phyloP scores from a whole-genome alignment of 768 basidiomycete genomes.

The Leccinellum luteum region DNA sequence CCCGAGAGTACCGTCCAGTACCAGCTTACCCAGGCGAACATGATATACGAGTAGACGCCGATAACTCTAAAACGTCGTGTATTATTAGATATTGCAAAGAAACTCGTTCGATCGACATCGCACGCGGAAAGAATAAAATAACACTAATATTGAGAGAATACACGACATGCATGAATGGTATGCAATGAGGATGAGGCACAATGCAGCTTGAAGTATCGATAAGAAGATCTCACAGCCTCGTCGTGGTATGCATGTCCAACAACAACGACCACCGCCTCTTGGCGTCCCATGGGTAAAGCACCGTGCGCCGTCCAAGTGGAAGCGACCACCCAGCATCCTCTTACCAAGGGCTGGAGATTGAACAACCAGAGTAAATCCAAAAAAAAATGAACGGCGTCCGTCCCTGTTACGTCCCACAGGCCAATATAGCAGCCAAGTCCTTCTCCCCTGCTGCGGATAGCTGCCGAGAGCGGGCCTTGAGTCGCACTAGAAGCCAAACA shows the following conservation, averaged over 20 bases:
- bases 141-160: constrained; percentile 3
- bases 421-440: constrained; percentile 73
- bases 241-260: constrained; percentile 4
- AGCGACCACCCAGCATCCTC: constrained; percentile 4
- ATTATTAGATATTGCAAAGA: constrained; percentile 15
- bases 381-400: not conserved
- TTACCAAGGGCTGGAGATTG: not conserved
- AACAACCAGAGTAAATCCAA: not conserved
- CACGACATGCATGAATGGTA: constrained; percentile 15
- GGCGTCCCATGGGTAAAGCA: constrained; percentile 27
- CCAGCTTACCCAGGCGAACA: constrained; percentile 56
- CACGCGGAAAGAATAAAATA: not conserved
- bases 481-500: constrained; percentile 58
- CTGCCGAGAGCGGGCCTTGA: constrained; percentile 87
- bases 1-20: constrained; percentile 80
- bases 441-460: constrained; percentile 83
- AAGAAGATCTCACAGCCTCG: not conserved
- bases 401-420: constrained; percentile 28
- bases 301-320: not conserved
- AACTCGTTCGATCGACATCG: not conserved
- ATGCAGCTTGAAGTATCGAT: constrained; percentile 11
- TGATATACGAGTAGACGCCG: constrained; percentile 73
- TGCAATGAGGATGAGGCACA: constrained; percentile 26
- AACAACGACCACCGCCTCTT: constrained; percentile 14
- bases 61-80: constrained; percentile 6